phyloP scores from a whole-genome alignment of 2,329 filamentous ascomycete genomes.

The Aspergillus versicolor region DNA sequence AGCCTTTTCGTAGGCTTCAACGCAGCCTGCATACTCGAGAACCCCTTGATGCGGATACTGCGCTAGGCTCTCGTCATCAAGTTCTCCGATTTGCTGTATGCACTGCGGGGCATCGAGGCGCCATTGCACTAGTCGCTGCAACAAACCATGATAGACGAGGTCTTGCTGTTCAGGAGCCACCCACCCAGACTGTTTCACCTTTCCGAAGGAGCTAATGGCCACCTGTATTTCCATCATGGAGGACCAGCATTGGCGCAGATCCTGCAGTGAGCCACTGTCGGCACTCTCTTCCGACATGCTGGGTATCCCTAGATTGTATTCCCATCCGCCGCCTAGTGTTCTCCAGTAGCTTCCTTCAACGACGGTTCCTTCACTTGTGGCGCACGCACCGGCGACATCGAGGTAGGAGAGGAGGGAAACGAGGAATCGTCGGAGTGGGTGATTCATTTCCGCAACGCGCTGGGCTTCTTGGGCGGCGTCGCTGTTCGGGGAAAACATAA shows the following conservation, averaged over 20 bases:
- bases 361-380: constrained; percentile 37
- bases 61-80: constrained; percentile 29
- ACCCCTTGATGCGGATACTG: constrained; percentile 31
- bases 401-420: constrained; percentile 41
- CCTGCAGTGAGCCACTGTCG: constrained; percentile 24
- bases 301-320: constrained; percentile 37
- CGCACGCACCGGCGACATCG: constrained; percentile 41
- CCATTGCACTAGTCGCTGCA: constrained; percentile 30
- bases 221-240: constrained; percentile 36
- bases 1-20: constrained; percentile 39
- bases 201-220: constrained; percentile 33
- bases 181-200: constrained; percentile 29
- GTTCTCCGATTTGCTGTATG: constrained; percentile 25
- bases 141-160: constrained; percentile 28
- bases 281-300: constrained; percentile 25
- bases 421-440: constrained; percentile 38
- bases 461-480: constrained; percentile 27
- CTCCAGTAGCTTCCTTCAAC: constrained; percentile 41
- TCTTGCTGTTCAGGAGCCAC: constrained; percentile 31
- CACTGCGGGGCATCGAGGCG: constrained; percentile 28
- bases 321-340: constrained; percentile 38
- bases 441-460: constrained; percentile 31
- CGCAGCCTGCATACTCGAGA: constrained; percentile 35
- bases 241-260: constrained; percentile 32
- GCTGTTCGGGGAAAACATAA: constrained; percentile 29